Evolutionary conservation across 1,284 basidiomycete species (phyloP).

Genomic region (Ceratobasidium sp.): DNA sequence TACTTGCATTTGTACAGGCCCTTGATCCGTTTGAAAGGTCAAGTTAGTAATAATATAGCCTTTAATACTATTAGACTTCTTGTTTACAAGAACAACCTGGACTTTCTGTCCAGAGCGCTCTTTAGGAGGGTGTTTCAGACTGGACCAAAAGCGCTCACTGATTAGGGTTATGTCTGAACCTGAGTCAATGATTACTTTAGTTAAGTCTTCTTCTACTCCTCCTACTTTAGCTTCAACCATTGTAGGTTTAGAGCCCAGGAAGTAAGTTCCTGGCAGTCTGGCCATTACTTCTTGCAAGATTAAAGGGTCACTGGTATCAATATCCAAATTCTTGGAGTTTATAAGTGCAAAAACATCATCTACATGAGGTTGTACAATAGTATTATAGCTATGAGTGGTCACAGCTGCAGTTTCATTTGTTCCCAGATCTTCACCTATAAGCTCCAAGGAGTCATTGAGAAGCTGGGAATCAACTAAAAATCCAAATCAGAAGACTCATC

Average conservation of each 20-base stretch:
- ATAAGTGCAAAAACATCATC: too few species aligned
- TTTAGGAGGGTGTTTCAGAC: constrained; percentile 37
- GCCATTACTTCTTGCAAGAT: constrained; percentile 50
- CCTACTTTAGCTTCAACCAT: not conserved
- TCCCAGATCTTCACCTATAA: not conserved
- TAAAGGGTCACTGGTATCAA: not conserved
- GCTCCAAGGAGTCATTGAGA: not conserved
- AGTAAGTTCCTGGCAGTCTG: constrained; percentile 54
- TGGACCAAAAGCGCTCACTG: constrained; percentile 6
- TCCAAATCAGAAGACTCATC: too few species aligned
- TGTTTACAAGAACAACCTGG: constrained; percentile 49
- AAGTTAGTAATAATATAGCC: constrained; percentile 54
- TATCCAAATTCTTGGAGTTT: not conserved
- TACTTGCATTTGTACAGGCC: constrained; percentile 52
- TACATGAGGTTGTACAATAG: too few species aligned
- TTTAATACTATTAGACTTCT: constrained; percentile 53
- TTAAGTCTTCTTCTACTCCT: not conserved
- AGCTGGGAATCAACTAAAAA: not conserved
- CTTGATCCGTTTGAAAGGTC: constrained; percentile 52
- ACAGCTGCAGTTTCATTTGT: too few species aligned
- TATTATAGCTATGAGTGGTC: too few species aligned
- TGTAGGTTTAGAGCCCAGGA: constrained; percentile 47
- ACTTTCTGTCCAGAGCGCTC: constrained; percentile 41
- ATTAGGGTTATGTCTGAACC: constrained; percentile 49
- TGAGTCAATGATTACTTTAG: constrained; percentile 29